Conservation (phyloP, 805 yeast species). For the Martiniozyma abietophila region DNA sequence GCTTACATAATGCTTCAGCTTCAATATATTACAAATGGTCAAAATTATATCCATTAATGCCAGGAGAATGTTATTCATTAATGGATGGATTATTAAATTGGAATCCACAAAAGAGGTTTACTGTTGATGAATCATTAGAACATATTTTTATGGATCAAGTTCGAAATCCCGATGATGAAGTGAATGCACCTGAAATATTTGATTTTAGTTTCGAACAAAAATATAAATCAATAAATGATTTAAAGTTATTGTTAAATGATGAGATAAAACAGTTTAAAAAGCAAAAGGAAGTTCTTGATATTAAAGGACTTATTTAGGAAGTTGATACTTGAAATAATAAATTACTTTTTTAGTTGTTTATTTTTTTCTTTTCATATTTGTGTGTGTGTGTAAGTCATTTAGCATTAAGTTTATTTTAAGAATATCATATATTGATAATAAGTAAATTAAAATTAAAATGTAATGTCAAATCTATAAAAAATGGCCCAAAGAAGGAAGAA, state of each 20-base stretch:
- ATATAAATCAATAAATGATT: constrained; percentile 29
- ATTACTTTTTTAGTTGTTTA: no score
- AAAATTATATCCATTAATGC: constrained; percentile 40
- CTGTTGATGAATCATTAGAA: constrained; percentile 45
- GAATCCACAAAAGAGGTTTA: constrained; percentile 47
- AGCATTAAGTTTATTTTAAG: no score
- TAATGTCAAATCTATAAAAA: no score
- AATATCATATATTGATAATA: no score
- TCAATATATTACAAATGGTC: no score
- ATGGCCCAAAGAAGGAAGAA: no score
- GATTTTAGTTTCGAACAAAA: constrained; percentile 60
- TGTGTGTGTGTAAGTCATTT: no score
- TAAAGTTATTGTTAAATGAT: constrained; percentile 38
- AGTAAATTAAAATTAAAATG: no score
- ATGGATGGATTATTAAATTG: constrained; percentile 51
- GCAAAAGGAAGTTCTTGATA: constrained; percentile 16
- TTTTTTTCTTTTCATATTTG: no score
- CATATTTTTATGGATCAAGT: constrained; percentile 49
- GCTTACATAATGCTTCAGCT: no score
- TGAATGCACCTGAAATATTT: constrained; percentile 39
- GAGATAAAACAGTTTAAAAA: constrained; percentile 46
- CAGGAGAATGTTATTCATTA: constrained; percentile 45
- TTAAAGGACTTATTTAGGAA: not conserved
- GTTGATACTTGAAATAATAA: not conserved
- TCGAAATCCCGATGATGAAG: constrained; percentile 49